phyloP scores from a whole-genome alignment of 2,329 filamentous ascomycete genomes.

The Aureobasidium sp. region DNA sequence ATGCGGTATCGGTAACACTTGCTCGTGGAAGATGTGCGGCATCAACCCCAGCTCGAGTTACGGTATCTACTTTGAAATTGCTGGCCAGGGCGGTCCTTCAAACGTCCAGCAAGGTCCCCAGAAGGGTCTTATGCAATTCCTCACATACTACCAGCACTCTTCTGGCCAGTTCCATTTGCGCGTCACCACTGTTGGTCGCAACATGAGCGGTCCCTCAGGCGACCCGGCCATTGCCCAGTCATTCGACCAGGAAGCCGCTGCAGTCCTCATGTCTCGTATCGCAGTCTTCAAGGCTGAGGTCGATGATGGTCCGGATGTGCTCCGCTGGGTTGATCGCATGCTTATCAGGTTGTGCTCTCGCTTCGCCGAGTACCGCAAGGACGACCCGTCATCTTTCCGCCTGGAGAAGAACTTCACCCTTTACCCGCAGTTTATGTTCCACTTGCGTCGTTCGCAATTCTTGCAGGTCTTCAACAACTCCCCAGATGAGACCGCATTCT shows the following conservation, averaged over 20 bases:
- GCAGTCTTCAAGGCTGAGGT: constrained; percentile 98
- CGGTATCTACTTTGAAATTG: constrained; percentile 95
- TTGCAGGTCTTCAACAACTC: constrained; percentile 99
- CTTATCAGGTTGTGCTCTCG: constrained; percentile 91
- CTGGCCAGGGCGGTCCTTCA: constrained; percentile 78
- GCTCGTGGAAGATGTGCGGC: constrained; percentile 99
- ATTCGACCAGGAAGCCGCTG: constrained; percentile 96
- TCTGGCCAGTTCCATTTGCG: constrained; percentile 93
- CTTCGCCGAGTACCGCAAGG: constrained; percentile 96
- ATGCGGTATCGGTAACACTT: constrained; percentile 96
- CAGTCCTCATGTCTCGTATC: constrained; percentile 97
- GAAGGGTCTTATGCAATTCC: constrained; percentile 93
- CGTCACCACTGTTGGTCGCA: constrained; percentile 87
- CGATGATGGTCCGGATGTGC: constrained; percentile 94
- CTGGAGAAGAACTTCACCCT: constrained; percentile 98
- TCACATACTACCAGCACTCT: constrained; percentile 97
- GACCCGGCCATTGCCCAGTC: constrained; percentile 93
- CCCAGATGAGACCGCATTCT: constrained; percentile 98
- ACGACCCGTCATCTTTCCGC: constrained; percentile 93
- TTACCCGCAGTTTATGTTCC: constrained; percentile 99
- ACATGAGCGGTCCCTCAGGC: constrained; percentile 84
- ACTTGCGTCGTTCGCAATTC: constrained; percentile 92
- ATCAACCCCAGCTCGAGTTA: constrained; percentile 93
- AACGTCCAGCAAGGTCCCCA: constrained; percentile 80
- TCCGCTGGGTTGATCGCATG: constrained; percentile 98